Conservation (phyloP, 495 filamentous ascomycete species). For the Aspergillus heteromorphus region DNA sequence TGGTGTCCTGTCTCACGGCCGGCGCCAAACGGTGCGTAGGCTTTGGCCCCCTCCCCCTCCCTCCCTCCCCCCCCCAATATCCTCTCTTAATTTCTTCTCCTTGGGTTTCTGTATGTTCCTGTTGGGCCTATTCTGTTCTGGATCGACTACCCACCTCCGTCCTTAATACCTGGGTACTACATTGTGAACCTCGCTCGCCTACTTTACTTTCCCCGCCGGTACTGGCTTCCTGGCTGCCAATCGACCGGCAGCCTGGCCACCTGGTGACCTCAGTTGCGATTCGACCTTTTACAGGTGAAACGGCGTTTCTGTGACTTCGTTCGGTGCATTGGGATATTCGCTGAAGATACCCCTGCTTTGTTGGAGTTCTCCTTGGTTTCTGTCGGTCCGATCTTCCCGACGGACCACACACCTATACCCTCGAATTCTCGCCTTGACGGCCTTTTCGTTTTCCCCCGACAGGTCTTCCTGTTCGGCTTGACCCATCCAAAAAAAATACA, state of each 20-base stretch:
- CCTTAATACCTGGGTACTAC: slow-evolving; percentile 12
- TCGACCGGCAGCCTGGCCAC: background rate
- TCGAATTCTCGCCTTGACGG: slow-evolving; percentile 41
- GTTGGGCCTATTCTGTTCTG: slow-evolving; percentile 15
- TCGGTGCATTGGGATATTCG: slow-evolving; percentile 34
- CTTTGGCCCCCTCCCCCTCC: slow-evolving; percentile 44
- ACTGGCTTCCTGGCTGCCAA: background rate
- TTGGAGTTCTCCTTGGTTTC: slow-evolving; percentile 30
- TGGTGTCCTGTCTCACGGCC: slow-evolving; percentile 53
- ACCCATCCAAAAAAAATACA: slow-evolving; percentile 11
- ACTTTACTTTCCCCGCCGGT: background rate
- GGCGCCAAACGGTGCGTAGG: slow-evolving; percentile 54
- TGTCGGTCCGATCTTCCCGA: slow-evolving; percentile 27
- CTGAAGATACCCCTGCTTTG: slow-evolving; percentile 40
- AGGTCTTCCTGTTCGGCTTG: slow-evolving; percentile 20
- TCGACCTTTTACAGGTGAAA: slow-evolving; percentile 26
- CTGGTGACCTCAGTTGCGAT: slow-evolving; percentile 19
- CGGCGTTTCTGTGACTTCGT: slow-evolving; percentile 34
- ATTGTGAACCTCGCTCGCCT: background rate
- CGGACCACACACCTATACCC: slow-evolving; percentile 28
- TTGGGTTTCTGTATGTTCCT: slow-evolving; percentile 22
- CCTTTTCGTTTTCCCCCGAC: slow-evolving; percentile 29
- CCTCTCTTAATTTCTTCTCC: slow-evolving; percentile 17
- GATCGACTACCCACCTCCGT: slow-evolving; percentile 14
- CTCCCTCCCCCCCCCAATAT: slow-evolving; percentile 20